These are phyloP conservation scores for Colletotrichum scovillei DNA, from an alignment of 2,329 filamentous ascomycete genomes.

Conservation along the genomic window DNA sequence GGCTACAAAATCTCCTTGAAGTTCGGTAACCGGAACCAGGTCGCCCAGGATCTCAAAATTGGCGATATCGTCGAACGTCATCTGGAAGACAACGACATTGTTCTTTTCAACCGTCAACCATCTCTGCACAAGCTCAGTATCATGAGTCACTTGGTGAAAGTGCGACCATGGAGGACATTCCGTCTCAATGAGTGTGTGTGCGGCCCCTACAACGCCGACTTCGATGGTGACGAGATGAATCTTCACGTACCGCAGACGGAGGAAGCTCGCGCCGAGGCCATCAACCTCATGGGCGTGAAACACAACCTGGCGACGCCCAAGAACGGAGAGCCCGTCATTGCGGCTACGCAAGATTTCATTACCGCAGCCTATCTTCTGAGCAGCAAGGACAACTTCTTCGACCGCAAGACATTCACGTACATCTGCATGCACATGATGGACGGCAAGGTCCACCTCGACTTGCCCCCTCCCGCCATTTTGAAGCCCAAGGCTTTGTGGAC, in stretches of 20 bases:
- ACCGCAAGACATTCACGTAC: constrained; percentile 87
- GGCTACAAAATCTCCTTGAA: constrained; percentile 80
- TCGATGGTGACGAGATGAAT: constrained; percentile 99
- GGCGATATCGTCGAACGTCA: constrained; percentile 96
- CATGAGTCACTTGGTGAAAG: constrained; percentile 92
- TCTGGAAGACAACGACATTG: constrained; percentile 93
- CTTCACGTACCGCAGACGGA: constrained; percentile 97
- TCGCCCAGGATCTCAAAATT: constrained; percentile 79
- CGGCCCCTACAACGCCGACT: constrained; percentile 98
- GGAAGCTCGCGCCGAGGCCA: constrained; percentile 93
- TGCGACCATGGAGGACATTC: constrained; percentile 95
- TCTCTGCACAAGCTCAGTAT: constrained; percentile 99
- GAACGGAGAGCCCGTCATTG: constrained; percentile 97
- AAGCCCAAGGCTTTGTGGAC: constrained; percentile 94
- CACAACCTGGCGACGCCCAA: constrained; percentile 96
- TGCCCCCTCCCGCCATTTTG: constrained; percentile 87
- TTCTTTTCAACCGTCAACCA: constrained; percentile 97
- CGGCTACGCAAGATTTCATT: constrained; percentile 99
- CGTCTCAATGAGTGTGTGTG: constrained; percentile 98
- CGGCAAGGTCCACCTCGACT: constrained; percentile 78
- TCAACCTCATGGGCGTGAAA: constrained; percentile 97
- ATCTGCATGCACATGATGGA: constrained; percentile 96
- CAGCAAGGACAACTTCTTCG: constrained; percentile 92
- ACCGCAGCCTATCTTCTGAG: constrained; percentile 93
- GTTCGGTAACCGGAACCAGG: constrained; percentile 76